Evolutionary conservation across 129 eudicot species (phyloP).

Genomic region (Artemisia argyi): DNA sequence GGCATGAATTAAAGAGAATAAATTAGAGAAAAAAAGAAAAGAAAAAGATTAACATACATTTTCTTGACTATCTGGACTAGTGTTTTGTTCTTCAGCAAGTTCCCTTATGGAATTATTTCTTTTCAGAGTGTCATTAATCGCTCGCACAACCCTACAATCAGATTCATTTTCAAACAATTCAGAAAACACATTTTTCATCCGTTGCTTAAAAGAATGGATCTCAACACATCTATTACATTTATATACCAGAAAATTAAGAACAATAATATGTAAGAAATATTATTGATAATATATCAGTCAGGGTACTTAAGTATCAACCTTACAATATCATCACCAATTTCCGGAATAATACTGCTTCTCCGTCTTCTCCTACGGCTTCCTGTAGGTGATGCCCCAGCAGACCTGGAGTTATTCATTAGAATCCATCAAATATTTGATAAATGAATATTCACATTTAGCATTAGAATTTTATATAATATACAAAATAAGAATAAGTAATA

Average conservation of each 20-base stretch:
- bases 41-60: conserved; percentile 29
- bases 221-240: background rate
- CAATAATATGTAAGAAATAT: background rate
- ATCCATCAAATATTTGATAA: background rate
- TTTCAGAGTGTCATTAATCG: conserved; percentile 74
- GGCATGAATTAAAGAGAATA: background rate
- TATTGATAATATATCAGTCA: no score
- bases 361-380: conserved; percentile 69
- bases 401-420: conserved; percentile 46
- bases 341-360: conserved; percentile 67
- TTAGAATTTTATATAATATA: no score
- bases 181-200: background rate
- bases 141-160: conserved; percentile 74
- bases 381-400: conserved; percentile 77
- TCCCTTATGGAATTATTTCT: conserved; percentile 53
- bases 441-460: background rate
- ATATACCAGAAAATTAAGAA: no score
- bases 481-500: background rate
- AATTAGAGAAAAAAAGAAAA: background rate
- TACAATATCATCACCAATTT: conserved; percentile 87
- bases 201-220: background rate
- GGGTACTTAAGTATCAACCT: conserved; percentile 47
- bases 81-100: conserved; percentile 41
- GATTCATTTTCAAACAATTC: background rate
- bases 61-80: conserved; percentile 47